These are phyloP conservation scores for Picea abies DNA, from an alignment of 83 land plant species.

Conservation along the genomic window DNA sequence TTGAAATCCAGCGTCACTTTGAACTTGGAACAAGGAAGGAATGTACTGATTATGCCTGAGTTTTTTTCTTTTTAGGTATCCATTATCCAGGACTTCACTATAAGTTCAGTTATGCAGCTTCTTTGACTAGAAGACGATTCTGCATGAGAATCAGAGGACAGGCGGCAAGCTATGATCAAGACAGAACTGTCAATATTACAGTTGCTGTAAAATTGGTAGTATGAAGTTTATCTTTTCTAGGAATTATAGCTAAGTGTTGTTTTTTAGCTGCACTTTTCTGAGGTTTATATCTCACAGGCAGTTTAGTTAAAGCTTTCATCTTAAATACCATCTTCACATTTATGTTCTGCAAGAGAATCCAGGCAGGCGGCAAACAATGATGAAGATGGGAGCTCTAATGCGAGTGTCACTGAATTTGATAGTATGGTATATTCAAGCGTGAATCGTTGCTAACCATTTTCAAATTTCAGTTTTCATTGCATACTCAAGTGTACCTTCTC, in stretches of 20 bases:
- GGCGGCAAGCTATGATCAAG: not conserved
- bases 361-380: not conserved
- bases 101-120: not conserved
- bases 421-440: not conserved
- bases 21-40: not conserved
- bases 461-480: not conserved
- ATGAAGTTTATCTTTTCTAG: not conserved
- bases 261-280: not conserved
- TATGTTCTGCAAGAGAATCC: not conserved
- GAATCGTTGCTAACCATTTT: not conserved
- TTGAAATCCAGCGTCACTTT: not conserved
- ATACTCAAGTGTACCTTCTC: not conserved
- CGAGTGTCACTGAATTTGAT: not conserved
- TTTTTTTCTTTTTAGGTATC: not conserved
- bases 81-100: not conserved
- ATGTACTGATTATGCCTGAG: not conserved
- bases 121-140: not conserved
- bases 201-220: not conserved
- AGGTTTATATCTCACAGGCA: not conserved
- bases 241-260: not conserved
- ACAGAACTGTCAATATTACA: not conserved
- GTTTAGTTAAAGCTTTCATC: not conserved
- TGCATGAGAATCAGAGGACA: not conserved
- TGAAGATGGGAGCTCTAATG: not conserved
- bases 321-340: not conserved